Conservation (phyloP, 805 yeast species). For the Yarrowia divulgata region DNA sequence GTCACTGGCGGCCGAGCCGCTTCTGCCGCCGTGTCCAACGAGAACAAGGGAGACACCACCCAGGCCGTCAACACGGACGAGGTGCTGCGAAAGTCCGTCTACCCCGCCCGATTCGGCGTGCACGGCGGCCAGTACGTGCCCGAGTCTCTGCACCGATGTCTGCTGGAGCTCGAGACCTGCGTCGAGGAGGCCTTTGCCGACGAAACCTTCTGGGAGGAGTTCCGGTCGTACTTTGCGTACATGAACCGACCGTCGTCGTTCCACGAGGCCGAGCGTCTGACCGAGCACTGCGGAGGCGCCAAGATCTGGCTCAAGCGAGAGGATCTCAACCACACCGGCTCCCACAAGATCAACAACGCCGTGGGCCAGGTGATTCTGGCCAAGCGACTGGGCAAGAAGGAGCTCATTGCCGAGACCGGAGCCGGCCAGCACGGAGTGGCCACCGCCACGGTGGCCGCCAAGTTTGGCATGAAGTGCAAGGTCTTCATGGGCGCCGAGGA, state of each 20-base stretch:
- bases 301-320: slow-evolving; percentile 98
- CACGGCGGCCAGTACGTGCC: slow-evolving; percentile 99
- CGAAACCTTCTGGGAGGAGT: slow-evolving; percentile 92
- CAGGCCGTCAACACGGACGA: slow-evolving; percentile 37
- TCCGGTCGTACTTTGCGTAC: slow-evolving; percentile 80
- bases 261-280: slow-evolving; percentile 87
- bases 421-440: slow-evolving; percentile 63
- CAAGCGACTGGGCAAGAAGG: slow-evolving; percentile 55
- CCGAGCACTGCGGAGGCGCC: slow-evolving; percentile 92
- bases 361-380: slow-evolving; percentile 57
- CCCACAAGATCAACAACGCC: slow-evolving; percentile 59
- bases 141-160: slow-evolving; percentile 90
- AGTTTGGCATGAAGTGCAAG: slow-evolving; percentile 86
- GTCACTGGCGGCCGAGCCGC: slow-evolving; percentile 63
- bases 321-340: slow-evolving; percentile 65
- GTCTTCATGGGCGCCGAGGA: slow-evolving; percentile 99
- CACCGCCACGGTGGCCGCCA: slow-evolving; percentile 60
- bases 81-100: slow-evolving; percentile 46
- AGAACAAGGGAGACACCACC: slow-evolving; percentile 20
- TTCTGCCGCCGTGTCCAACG: slow-evolving; percentile 27
- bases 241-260: slow-evolving; percentile 96
- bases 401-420: slow-evolving; percentile 59
- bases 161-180: slow-evolving; percentile 85
- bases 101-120: slow-evolving; percentile 83
- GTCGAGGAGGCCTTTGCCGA: slow-evolving; percentile 90